Evolutionary conservation across 1,139 yeast genomes (phyloP).

Genomic region (Lodderomyces pseudojiufengensis): DNA sequence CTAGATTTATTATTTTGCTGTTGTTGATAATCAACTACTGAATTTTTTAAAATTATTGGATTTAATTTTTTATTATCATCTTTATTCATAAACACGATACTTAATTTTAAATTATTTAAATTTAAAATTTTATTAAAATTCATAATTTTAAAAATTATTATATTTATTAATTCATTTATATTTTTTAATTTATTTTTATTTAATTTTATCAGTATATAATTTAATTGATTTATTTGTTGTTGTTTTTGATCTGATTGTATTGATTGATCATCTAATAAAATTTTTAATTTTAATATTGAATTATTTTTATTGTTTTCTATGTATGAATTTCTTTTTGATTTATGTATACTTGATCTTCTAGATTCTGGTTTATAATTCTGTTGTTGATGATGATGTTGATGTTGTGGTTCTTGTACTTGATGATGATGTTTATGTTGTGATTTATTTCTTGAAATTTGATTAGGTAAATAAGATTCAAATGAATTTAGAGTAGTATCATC

Average conservation of each 20-base stretch:
- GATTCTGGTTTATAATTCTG: no score
- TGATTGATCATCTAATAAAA: no score
- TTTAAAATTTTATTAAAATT: constrained; percentile 16
- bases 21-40: constrained; percentile 1
- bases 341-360: no score
- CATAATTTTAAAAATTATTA: constrained; percentile 21
- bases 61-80: constrained; percentile 13
- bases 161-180: constrained; percentile 25
- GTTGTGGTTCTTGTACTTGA: no score
- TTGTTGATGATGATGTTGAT: no score
- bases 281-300: no score
- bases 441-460: no score
- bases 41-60: constrained; percentile 23
- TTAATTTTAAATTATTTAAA: constrained; percentile 18
- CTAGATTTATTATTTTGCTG: not conserved
- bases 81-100: constrained; percentile 24
- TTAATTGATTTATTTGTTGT: not conserved
- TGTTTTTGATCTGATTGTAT: not conserved
- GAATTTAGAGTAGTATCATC: not conserved
- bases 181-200: constrained; percentile 25
- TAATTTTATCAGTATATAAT: constrained; percentile 20
- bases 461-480: no score
- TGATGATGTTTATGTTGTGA: no score
- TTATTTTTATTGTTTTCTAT: no score
- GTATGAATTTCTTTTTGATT: no score